Percentiles rank a stretch among this genome's conserved stretches.
phyloP scores from a whole-genome alignment of 2,329 filamentous ascomycete species.

The Tricladium varicosporioides region DNA sequence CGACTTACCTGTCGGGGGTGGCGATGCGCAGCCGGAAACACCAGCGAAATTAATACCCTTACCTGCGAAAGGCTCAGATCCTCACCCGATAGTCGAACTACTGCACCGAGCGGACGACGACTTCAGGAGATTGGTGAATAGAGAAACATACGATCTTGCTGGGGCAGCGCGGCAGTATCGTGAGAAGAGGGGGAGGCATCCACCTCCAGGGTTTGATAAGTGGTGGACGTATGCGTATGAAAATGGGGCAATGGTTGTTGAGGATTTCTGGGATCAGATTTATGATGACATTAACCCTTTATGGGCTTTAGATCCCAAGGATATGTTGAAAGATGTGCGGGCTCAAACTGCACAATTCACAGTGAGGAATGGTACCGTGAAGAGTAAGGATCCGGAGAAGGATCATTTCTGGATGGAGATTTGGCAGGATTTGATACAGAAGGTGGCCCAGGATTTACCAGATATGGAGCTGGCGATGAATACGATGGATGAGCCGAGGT shows the following conservation, averaged over 20 bases:
- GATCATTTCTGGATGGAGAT: slow-evolving; percentile 43
- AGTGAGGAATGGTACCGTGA: slow-evolving; percentile 52
- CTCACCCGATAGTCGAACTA: slow-evolving; percentile 46
- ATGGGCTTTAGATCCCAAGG: slow-evolving; percentile 45
- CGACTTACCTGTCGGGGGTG: too few species aligned
- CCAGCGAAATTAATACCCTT: neutral
- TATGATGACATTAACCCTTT: slow-evolving; percentile 50
- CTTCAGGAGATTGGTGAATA: slow-evolving; percentile 40
- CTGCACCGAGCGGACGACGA: slow-evolving; percentile 40
- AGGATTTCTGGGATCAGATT: slow-evolving; percentile 59
- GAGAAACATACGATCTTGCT: slow-evolving; percentile 42
- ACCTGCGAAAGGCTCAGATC: neutral
- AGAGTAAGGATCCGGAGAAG: slow-evolving; percentile 35
- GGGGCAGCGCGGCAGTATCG: slow-evolving; percentile 53
- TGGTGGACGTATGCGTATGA: slow-evolving; percentile 56
- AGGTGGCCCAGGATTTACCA: slow-evolving; percentile 52
- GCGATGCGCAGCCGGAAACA: neutral
- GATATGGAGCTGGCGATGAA: slow-evolving; percentile 68
- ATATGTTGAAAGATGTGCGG: slow-evolving; percentile 47
- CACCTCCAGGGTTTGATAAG: slow-evolving; percentile 59
- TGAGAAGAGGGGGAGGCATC: slow-evolving; percentile 54
- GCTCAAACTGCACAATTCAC: slow-evolving; percentile 62
- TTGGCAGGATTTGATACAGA: slow-evolving; percentile 36
- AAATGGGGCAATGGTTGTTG: slow-evolving; percentile 52
- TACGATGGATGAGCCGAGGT: slow-evolving; percentile 61